Evolutionary conservation across 768 basidiomycete genomes (phyloP).

Genomic region (Russula earlei): DNA sequence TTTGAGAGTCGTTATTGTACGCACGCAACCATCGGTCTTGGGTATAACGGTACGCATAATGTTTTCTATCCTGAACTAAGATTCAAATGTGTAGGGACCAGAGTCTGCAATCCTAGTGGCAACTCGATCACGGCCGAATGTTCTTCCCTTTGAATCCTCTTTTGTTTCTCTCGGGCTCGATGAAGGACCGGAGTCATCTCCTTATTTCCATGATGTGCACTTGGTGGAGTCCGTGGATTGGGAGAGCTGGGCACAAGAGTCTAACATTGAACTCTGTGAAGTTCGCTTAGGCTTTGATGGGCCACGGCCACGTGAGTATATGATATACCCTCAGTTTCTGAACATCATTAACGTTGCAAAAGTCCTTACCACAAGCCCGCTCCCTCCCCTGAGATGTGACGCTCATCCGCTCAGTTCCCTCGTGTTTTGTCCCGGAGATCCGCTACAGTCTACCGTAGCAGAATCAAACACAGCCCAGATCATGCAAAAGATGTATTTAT

Average conservation of each 20-base stretch:
- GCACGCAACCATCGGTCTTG: slow-evolving; percentile 17
- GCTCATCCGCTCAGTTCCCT: slow-evolving; percentile 12
- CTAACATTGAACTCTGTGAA: slow-evolving; percentile 16
- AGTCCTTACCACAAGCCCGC: slow-evolving; percentile 13
- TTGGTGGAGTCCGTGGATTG: slow-evolving; percentile 12
- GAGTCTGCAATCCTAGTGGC: slow-evolving; percentile 18
- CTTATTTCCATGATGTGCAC: slow-evolving; percentile 6
- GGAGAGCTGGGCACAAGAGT: slow-evolving; percentile 18
- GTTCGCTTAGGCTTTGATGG: slow-evolving; percentile 17
- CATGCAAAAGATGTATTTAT: slow-evolving; percentile 14
- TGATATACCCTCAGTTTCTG: background rate
- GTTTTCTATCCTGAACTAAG: background rate
- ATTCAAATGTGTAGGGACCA: background rate
- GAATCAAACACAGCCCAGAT: background rate
- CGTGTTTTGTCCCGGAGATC: slow-evolving; percentile 11
- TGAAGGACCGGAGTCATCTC: slow-evolving; percentile 3
- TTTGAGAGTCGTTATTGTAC: slow-evolving; percentile 9
- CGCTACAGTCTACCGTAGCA: background rate
- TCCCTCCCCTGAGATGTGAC: slow-evolving; percentile 10
- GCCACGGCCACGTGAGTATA: slow-evolving; percentile 5
- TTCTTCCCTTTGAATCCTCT: background rate
- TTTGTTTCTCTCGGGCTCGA: slow-evolving; percentile 6
- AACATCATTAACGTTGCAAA: background rate
- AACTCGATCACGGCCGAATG: slow-evolving; percentile 14
- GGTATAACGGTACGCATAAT: slow-evolving; percentile 12